Conservation (phyloP, 352 stramenopile genomes). For the Phytophthora constricta region DNA sequence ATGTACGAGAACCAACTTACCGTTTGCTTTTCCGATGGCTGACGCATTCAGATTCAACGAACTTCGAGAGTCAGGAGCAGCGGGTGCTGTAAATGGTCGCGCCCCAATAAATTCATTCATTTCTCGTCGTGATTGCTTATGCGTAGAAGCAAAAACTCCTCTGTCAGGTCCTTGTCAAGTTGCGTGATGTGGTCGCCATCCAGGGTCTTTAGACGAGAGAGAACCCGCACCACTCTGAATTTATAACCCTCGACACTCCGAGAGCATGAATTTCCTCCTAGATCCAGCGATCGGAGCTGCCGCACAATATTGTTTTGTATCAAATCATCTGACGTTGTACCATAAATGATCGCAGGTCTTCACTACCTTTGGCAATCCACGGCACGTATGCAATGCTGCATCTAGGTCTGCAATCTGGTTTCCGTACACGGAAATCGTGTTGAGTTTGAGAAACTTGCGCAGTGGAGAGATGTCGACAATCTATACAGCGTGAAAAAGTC, state of each 20-base stretch:
- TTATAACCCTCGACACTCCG: slow-evolving; percentile 72
- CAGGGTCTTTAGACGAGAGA: slow-evolving; percentile 72
- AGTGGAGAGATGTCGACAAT: slow-evolving; percentile 57
- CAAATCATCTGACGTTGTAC: slow-evolving; percentile 1
- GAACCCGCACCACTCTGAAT: slow-evolving; percentile 64
- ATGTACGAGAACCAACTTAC: not conserved
- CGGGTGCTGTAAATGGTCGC: slow-evolving; percentile 50
- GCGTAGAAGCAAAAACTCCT: slow-evolving; percentile 53
- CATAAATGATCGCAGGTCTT: not conserved
- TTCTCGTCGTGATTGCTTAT: slow-evolving; percentile 5
- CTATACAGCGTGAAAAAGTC: slow-evolving; percentile 19
- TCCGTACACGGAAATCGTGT: slow-evolving; percentile 67
- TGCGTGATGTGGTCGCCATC: slow-evolving; percentile 78
- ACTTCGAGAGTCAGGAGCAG: slow-evolving; percentile 14
- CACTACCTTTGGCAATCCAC: slow-evolving; percentile 51
- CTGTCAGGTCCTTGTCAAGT: slow-evolving; percentile 74
- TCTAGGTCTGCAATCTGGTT: slow-evolving; percentile 61
- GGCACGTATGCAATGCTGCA: slow-evolving; percentile 56
- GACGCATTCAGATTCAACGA: not conserved
- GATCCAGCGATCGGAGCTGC: slow-evolving; percentile 73
- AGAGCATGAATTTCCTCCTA: slow-evolving; percentile 80
- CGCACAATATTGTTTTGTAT: not conserved
- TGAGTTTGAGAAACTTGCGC: slow-evolving; percentile 54
- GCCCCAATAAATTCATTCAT: slow-evolving; percentile 31
- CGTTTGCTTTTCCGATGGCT: slow-evolving; percentile 7